These are phyloP conservation scores for Globisporangium paroecandrum DNA, from an alignment of 352 stramenopile genomes.

Conservation along the genomic window DNA sequence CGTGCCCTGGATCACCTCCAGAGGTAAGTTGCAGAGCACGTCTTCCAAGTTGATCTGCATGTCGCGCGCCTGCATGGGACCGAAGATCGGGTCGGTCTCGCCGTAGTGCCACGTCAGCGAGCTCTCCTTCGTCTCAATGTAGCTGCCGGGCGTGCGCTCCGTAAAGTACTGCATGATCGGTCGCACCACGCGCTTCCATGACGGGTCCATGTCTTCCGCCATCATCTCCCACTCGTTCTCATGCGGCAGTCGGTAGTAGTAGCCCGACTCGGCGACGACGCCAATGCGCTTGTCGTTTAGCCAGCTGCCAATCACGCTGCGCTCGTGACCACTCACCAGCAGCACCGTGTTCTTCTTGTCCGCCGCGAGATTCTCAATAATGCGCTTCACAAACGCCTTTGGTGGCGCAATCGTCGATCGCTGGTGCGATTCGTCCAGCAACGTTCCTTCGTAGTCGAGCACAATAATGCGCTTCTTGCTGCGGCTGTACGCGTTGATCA, in stretches of 20 bases:
- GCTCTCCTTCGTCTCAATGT: conserved; percentile 82
- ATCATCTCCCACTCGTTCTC: conserved; percentile 70
- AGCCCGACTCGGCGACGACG: conserved; percentile 67
- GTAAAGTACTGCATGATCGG: conserved; percentile 75
- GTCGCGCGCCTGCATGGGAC: conserved; percentile 83
- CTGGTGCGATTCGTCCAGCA: conserved; percentile 24
- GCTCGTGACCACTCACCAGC: conserved; percentile 69
- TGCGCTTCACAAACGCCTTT: conserved; percentile 52
- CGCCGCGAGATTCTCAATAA: conserved; percentile 23
- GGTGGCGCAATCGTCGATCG: conserved; percentile 36
- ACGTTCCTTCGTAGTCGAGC: conserved; percentile 83
- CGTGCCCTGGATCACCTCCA: conserved; percentile 86
- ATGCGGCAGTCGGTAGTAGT: conserved; percentile 69
- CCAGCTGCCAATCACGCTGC: conserved; percentile 87
- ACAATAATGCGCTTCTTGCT: conserved; percentile 84
- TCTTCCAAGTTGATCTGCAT: conserved; percentile 88
- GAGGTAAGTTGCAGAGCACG: conserved; percentile 70
- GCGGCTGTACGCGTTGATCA: conserved; percentile 51
- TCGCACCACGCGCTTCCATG: conserved; percentile 75
- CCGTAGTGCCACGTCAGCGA: conserved; percentile 87
- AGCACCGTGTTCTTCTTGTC: conserved; percentile 73
- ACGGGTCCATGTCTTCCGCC: conserved; percentile 49
- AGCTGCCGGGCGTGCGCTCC: conserved; percentile 68
- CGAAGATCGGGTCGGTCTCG: conserved; percentile 83
- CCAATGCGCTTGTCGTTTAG: conserved; percentile 70